Percentiles rank a stretch among this genome's conserved stretches.
phyloP scores from a whole-genome alignment of 148 eudicot genomes.

The Rhododendron molle region DNA sequence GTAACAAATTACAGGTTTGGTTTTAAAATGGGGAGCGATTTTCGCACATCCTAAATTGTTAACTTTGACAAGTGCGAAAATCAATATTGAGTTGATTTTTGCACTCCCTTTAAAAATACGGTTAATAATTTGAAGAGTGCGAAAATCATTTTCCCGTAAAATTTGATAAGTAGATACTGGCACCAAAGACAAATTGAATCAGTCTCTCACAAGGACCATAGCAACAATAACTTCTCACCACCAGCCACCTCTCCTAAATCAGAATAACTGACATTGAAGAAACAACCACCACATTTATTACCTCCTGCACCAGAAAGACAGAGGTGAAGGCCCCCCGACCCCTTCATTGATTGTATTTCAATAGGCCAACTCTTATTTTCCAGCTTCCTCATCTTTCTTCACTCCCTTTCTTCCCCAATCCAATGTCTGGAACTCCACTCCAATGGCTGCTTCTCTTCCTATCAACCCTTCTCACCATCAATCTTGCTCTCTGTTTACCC shows the following conservation, averaged over 20 bases:
- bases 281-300: slow-evolving; percentile 36
- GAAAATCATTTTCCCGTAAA: too few species aligned
- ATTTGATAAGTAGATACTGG: background rate
- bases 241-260: slow-evolving; percentile 21
- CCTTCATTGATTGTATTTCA: background rate
- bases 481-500: background rate
- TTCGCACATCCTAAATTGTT: too few species aligned
- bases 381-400: background rate
- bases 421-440: slow-evolving; percentile 12
- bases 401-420: background rate
- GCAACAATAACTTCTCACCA: slow-evolving; percentile 12
- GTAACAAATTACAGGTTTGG: background rate
- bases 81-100: too few species aligned
- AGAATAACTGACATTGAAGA: slow-evolving; percentile 24
- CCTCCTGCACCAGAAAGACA: slow-evolving; percentile 16
- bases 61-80: too few species aligned
- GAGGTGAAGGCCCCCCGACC: background rate
- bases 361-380: background rate
- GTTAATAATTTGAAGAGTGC: too few species aligned
- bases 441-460: slow-evolving; percentile 32
- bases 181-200: slow-evolving; percentile 1
- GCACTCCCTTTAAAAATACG: too few species aligned
- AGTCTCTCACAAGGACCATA: background rate
- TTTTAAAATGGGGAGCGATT: too few species aligned
- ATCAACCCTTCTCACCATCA: slow-evolving; percentile 17